phyloP scores from a whole-genome alignment of 148 eudicot species.

The Heliamphora exappendiculata region DNA sequence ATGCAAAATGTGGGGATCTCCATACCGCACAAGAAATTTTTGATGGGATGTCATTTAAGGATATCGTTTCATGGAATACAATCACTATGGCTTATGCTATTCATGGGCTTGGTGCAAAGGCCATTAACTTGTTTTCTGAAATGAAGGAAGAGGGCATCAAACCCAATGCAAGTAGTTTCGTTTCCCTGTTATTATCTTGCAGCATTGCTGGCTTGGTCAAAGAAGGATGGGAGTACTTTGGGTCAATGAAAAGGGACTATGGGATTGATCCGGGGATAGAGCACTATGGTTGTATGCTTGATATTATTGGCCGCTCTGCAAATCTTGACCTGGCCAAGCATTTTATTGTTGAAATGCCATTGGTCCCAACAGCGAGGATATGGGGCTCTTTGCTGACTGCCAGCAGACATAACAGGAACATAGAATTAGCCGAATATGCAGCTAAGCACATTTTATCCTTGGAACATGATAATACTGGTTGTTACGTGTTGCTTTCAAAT shows the following conservation, averaged over 20 bases:
- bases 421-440: slow-evolving; percentile 57
- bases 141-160: slow-evolving; percentile 40
- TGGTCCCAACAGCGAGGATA: slow-evolving; percentile 56
- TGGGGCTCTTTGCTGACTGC: slow-evolving; percentile 75
- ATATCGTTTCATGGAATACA: slow-evolving; percentile 76
- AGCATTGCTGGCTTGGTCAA: slow-evolving; percentile 56
- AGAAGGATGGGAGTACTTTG: slow-evolving; percentile 64
- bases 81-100: slow-evolving; percentile 66
- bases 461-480: slow-evolving; percentile 45
- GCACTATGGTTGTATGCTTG: slow-evolving; percentile 78
- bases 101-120: slow-evolving; percentile 49
- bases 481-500: slow-evolving; percentile 50
- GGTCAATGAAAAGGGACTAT: slow-evolving; percentile 45
- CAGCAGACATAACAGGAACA: slow-evolving; percentile 43
- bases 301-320: slow-evolving; percentile 61
- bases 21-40: slow-evolving; percentile 34
- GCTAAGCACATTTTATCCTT: slow-evolving; percentile 33
- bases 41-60: slow-evolving; percentile 35
- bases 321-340: slow-evolving; percentile 34
- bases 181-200: slow-evolving; percentile 58
- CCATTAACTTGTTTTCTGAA: slow-evolving; percentile 40
- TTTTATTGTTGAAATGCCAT: slow-evolving; percentile 58
- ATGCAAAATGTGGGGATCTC: slow-evolving; percentile 73
- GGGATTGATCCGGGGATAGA: slow-evolving; percentile 64
- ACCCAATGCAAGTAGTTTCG: slow-evolving; percentile 66